Evolutionary conservation across 192 early-diverging fungal species (phyloP).

Genomic region (Entomortierella lignicola): DNA sequence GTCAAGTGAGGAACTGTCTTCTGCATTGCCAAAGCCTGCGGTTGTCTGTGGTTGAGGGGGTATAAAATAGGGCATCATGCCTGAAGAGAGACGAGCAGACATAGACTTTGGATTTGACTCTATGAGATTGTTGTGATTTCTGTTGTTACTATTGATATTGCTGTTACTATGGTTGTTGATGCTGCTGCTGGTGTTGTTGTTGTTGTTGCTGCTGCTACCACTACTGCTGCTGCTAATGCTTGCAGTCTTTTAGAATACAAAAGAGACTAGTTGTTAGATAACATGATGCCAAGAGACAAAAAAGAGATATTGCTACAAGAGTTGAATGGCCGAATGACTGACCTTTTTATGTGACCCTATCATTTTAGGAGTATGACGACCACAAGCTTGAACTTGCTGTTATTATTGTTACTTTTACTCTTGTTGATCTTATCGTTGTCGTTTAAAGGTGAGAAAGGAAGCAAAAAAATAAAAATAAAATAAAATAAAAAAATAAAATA

Average conservation of each 20-base stretch:
- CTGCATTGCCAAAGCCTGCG: neutral
- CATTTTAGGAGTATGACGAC: neutral
- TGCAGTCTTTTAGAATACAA: neutral
- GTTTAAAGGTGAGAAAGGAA: neutral
- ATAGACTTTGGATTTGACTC: slow-evolving; percentile 30
- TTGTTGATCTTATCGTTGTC: too few species aligned
- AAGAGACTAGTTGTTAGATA: too few species aligned
- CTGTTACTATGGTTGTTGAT: neutral
- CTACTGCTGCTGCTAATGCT: neutral
- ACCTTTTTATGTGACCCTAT: slow-evolving; percentile 16
- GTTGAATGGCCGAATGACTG: slow-evolving; percentile 4
- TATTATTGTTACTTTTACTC: too few species aligned
- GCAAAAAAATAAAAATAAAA: neutral
- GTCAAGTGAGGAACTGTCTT: slow-evolving; percentile 3
- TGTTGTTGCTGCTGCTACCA: neutral
- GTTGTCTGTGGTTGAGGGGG: slow-evolving; percentile 28
- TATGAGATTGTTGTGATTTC: neutral
- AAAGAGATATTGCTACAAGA: too few species aligned
- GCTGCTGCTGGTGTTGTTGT: neutral
- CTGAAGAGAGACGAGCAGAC: slow-evolving; percentile 40
- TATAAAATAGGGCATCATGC: slow-evolving; percentile 51
- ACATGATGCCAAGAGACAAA: too few species aligned
- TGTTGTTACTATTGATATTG: neutral
- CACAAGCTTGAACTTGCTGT: neutral
- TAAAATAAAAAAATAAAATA: neutral